Base-by-base conservation (phyloP, 352 stramenopile species). In the Aphanomyces astaci region DNA sequence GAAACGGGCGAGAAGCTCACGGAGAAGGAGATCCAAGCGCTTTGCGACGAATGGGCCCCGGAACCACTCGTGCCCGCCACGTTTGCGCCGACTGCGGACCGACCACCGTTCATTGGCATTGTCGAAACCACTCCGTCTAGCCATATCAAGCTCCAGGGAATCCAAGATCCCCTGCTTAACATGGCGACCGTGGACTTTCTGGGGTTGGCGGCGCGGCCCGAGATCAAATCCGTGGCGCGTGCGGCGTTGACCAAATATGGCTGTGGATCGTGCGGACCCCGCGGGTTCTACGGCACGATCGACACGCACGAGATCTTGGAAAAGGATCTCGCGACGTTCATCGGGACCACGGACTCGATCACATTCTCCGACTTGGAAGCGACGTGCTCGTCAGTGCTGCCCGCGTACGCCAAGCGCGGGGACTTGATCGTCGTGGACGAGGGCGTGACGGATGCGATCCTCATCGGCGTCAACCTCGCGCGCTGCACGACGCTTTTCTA, bases 231-330 rank as follows among this genome's bases (percentile, higher is more conserved):
- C 27, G 90, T 92, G 0, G 92, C 94, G 2, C 71, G 85, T 7
- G 79, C 90, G 33, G 87, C 96, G n/a, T 72, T 99, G 30, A 86
- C 90, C 63, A 96, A 96, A 66, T 99, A 99, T 75, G 96, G 96
- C 33, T 98, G 93, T 71, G 97, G 97, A 19, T 98, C 89, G 30
- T 99, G 97, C 70, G 97, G 97, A 33, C 97, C 97, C 17, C 89
- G 97, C 27, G 96, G 96, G 15, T 99, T 99, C 74, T 99, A 99
- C 77, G 97, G 97, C 30, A 98, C 97, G 22, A 98, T 99, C 57
- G 84, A 94, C 76, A 86, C 80, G 52, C 86, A 92, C 64, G 83
- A 92, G 74, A 84, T 84, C 31, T 73, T 98, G 9, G 96, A 99
- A 81, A 84, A 95, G 48, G 78, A 87, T 48, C 88, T 99, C 46